phyloP scores from a whole-genome alignment of 371 early-diverging fungal species.

The Zancudomyces culisetae region DNA sequence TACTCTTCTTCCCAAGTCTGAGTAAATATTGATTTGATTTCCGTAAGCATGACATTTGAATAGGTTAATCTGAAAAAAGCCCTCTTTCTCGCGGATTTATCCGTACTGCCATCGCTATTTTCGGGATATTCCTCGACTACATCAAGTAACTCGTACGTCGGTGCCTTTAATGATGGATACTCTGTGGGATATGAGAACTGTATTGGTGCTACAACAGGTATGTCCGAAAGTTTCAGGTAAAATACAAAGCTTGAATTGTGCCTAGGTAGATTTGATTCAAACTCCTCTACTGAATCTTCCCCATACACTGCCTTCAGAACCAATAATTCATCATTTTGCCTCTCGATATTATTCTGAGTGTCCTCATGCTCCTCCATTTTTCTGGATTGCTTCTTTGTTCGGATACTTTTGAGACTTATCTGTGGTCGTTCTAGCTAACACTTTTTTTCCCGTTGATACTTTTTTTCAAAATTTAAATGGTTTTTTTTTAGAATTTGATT shows the following conservation, averaged over 20 bases:
- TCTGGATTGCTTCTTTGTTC: no score
- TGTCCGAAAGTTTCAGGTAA: neutral
- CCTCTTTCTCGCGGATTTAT: neutral
- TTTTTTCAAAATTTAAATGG: no score
- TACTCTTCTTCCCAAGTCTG: slow-evolving; percentile 32
- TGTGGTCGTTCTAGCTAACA: no score
- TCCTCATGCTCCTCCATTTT: no score
- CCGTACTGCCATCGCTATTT: neutral
- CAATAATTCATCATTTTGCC: slow-evolving; percentile 18
- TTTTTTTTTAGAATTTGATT: no score
- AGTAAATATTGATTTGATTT: slow-evolving; percentile 32
- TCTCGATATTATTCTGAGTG: neutral
- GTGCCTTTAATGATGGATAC: neutral
- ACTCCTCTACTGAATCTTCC: slow-evolving; percentile 5
- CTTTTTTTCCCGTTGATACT: no score
- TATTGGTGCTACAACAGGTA: neutral
- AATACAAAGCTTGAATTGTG: neutral
- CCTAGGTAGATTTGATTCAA: neutral
- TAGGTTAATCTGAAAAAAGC: neutral
- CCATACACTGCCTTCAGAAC: slow-evolving; percentile 21
- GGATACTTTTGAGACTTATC: no score
- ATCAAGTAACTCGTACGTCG: neutral
- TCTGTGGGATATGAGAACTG: neutral
- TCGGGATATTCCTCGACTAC: neutral
- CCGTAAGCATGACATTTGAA: slow-evolving; percentile 6